Conservation (phyloP, 2,329 filamentous ascomycete genomes). For the Phialocephala subalpina region DNA sequence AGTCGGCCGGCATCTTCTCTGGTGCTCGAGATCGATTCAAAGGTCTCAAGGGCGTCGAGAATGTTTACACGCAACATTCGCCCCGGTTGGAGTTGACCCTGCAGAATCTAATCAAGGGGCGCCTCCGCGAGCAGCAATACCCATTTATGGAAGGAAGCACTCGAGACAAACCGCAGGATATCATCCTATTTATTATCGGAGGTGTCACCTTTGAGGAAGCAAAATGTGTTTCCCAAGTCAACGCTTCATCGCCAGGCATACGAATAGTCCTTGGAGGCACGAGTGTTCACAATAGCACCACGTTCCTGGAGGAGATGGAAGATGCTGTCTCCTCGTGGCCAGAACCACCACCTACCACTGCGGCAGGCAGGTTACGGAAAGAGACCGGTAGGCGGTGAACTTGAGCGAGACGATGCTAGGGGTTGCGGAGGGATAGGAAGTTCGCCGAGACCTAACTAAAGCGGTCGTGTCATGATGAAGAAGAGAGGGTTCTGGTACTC, state of each 20-base stretch:
- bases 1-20: conserved; percentile 89
- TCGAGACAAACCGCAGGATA: conserved; percentile 94
- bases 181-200: conserved; percentile 93
- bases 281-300: conserved; percentile 84
- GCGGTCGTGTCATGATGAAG: no score
- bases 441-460: no score
- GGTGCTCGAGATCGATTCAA: conserved; percentile 89
- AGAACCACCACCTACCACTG: conserved; percentile 56
- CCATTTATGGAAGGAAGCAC: conserved; percentile 93
- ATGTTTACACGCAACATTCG: conserved; percentile 98
- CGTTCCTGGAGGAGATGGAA: conserved; percentile 91
- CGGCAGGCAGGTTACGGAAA: conserved; percentile 44
- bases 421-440: no score
- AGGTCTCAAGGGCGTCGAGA: conserved; percentile 95
- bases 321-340: conserved; percentile 90
- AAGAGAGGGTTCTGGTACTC: no score
- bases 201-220: conserved; percentile 97
- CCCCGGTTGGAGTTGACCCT: conserved; percentile 86
- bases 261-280: conserved; percentile 91
- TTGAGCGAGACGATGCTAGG: background rate
- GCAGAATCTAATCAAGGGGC: conserved; percentile 92
- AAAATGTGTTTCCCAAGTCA: conserved; percentile 94
- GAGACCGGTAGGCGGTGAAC: conserved; percentile 39
- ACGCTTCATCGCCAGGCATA: conserved; percentile 87
- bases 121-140: conserved; percentile 85